Conservation (phyloP, 768 basidiomycete species). For the Boletus patriciae region DNA sequence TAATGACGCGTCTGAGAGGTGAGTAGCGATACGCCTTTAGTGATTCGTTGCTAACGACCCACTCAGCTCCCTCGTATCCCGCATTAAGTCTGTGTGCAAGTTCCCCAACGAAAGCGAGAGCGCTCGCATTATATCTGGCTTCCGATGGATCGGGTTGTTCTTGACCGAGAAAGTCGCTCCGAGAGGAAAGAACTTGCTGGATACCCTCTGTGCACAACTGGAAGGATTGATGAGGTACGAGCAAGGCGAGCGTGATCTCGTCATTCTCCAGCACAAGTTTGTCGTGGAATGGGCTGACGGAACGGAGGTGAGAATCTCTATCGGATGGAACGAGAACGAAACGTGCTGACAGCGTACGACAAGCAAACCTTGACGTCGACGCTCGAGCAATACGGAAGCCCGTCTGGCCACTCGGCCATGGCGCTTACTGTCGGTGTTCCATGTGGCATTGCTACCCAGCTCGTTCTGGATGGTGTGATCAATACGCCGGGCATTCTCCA, state of each 20-base stretch:
- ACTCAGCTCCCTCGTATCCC: slow-evolving; percentile 66
- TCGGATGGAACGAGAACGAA: background rate
- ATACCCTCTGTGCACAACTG: slow-evolving; percentile 88
- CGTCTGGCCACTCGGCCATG: slow-evolving; percentile 85
- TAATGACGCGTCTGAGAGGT: slow-evolving; percentile 69
- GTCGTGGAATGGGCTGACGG: slow-evolving; percentile 88
- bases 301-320: slow-evolving; percentile 45
- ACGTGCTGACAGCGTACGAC: slow-evolving; percentile 2
- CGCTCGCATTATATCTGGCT: slow-evolving; percentile 80
- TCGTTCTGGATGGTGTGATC: slow-evolving; percentile 85
- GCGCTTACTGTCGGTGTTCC: slow-evolving; percentile 89
- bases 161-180: slow-evolving; percentile 61
- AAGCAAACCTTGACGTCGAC: slow-evolving; percentile 89
- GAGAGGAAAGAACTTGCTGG: slow-evolving; percentile 77
- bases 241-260: slow-evolving; percentile 87
- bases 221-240: slow-evolving; percentile 94
- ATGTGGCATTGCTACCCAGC: slow-evolving; percentile 90
- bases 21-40: slow-evolving; percentile 1
- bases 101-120: slow-evolving; percentile 75
- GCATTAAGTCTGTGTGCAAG: slow-evolving; percentile 64
- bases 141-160: slow-evolving; percentile 94
- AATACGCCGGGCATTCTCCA: slow-evolving; percentile 76
- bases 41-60: slow-evolving; percentile 1
- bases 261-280: slow-evolving; percentile 99
- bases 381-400: slow-evolving; percentile 83